A percentile compares a stretch with the other conserved stretches of the same genome.
These are phyloP conservation scores for Lupinus albus DNA, from an alignment of 306 rosid species.

Conservation along the genomic window DNA sequence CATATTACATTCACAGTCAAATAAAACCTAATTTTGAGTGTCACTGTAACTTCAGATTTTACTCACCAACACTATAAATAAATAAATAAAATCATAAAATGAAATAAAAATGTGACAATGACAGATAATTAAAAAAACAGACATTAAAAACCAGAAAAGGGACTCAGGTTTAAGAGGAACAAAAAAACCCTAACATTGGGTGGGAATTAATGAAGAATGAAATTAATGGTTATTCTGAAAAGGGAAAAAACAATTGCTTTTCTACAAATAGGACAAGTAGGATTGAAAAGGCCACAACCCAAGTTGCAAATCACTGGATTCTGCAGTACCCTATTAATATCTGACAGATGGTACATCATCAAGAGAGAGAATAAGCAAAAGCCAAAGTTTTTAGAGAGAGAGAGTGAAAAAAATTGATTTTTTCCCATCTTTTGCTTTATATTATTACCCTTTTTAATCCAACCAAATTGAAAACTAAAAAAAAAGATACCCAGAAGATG, in stretches of 20 bases:
- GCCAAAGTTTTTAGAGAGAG: constrained; percentile 1
- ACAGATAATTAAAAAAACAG: constrained; percentile 10
- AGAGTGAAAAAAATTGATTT: not conserved
- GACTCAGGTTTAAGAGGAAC: not conserved
- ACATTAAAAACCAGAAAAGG: constrained; percentile 6
- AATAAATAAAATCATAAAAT: too few relatives aligned
- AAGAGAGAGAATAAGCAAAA: constrained; percentile 44
- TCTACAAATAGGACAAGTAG: constrained; percentile 66
- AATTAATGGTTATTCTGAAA: constrained; percentile 73
- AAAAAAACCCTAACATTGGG: constrained; percentile 39
- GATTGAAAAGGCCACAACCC: constrained; percentile 69
- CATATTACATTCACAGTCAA: constrained; percentile 48
- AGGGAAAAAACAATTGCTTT: constrained; percentile 48
- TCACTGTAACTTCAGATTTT: constrained; percentile 30
- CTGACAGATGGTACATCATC: constrained; percentile 53
- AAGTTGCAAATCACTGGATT: constrained; percentile 70
- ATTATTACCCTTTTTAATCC: not conserved
- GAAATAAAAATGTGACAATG: constrained; percentile 8
- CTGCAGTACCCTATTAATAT: constrained; percentile 58
- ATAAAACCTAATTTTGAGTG: constrained; percentile 56
- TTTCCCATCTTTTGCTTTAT: not conserved
- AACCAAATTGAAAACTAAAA: constrained; percentile 8
- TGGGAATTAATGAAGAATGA: constrained; percentile 58
- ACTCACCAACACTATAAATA: constrained; percentile 27
- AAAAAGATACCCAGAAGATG: constrained; percentile 18